Base-by-base conservation (phyloP, 768 basidiomycete genomes). In the Kwoniella sp. region DNA sequence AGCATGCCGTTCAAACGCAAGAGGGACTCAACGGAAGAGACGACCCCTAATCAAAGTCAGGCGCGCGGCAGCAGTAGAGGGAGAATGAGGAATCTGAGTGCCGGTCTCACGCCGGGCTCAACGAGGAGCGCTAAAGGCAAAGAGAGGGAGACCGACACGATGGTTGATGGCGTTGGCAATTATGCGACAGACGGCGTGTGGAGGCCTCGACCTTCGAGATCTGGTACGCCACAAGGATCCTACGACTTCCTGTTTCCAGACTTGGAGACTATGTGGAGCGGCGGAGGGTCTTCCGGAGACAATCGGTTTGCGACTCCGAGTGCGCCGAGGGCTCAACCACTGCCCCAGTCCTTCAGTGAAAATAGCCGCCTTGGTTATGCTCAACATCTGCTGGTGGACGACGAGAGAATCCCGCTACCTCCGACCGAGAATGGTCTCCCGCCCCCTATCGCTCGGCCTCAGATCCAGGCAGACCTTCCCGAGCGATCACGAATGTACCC, bases 201-300 rank as follows among this genome's bases (percentile, higher is more conserved):
- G 9, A 23, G 50, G 11, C 23, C 22, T 29, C 28, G 56, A 22
- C 58, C 45, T 41, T 34, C 55, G 12, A 22, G 50, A 17, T 17
- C 63, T 17, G 17, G 22, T 29, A 25, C 41, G 55, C 34, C 51
- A 17, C 52, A 30, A 47, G 66, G 66, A 11, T 30, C 60, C 38
- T 76, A 73, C 51, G 51, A 65, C 13, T 76, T 73, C 51, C 65
- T 76, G 4, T 76, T 76, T 34, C 75, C 75, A 0, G 68, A 76
- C 63, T 59, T 76, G 15, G 72, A 70, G 23, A 41, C 59, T 15
- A 13, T 63, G 22, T 37, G 29, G 55, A 56, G 29, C 34, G 34
- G 11, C 54, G 29, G 13, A 34, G 13, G 5, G 5, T 34, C 34
- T 5, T 34, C 34, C 13, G 34, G 34, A 5, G 34, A 34, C 34